A percentile compares a stretch with the other conserved stretches of the same genome.
phyloP scores from a whole-genome alignment of 2,329 filamentous ascomycete species.

The Beauveria pseudobassiana region DNA sequence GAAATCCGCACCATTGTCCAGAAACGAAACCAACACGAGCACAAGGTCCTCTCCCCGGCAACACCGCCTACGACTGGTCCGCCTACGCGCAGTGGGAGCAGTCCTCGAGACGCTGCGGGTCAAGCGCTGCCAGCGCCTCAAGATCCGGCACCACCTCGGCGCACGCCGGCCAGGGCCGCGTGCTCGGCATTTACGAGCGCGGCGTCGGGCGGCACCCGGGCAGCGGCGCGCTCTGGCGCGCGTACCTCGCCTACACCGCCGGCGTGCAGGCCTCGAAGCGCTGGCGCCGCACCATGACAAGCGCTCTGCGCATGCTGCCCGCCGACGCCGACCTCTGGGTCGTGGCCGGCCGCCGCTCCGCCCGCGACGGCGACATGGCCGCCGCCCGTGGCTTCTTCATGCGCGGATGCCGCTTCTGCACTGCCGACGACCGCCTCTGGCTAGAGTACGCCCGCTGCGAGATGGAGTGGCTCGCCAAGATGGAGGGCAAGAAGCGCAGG shows the following conservation, averaged over 20 bases:
- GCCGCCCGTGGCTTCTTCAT: conserved; percentile 79
- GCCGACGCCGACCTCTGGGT: conserved; percentile 79
- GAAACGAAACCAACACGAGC: conserved; percentile 89
- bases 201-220: conserved; percentile 78
- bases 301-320: conserved; percentile 78
- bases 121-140: conserved; percentile 76
- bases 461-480: conserved; percentile 82
- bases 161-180: conserved; percentile 68
- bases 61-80: conserved; percentile 69
- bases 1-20: conserved; percentile 85
- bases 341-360: conserved; percentile 70
- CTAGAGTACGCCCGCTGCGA: conserved; percentile 85
- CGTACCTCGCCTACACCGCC: conserved; percentile 77
- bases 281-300: conserved; percentile 56
- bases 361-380: conserved; percentile 78
- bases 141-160: conserved; percentile 60
- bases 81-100: conserved; percentile 71
- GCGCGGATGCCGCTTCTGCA: conserved; percentile 84
- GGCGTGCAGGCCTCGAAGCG: conserved; percentile 59
- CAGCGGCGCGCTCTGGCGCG: conserved; percentile 75
- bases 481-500: conserved; percentile 60
- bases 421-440: conserved; percentile 67
- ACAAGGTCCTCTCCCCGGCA: conserved; percentile 77
- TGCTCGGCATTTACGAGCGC: conserved; percentile 85
- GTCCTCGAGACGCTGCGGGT: conserved; percentile 67